phyloP scores from a whole-genome alignment of 805 yeast genomes.

The Metschnikowia henanensis region DNA sequence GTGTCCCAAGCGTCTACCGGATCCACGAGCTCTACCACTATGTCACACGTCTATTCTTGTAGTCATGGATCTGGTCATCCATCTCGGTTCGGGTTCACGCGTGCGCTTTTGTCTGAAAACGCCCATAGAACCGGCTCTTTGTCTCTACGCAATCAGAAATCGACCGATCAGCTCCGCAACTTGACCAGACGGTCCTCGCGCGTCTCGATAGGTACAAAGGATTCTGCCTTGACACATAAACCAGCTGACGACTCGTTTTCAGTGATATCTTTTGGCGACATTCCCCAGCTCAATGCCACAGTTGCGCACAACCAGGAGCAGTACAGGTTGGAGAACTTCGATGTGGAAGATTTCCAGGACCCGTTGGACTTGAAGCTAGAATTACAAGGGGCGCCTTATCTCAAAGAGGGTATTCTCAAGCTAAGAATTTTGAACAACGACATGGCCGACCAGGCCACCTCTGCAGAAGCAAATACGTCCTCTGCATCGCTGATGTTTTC shows the following conservation, averaged over 20 bases:
- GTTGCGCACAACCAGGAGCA: constrained; percentile 16
- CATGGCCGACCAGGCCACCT: constrained; percentile 26
- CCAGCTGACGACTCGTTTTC: constrained; percentile 32
- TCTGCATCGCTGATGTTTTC: constrained; percentile 16
- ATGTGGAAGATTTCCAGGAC: constrained; percentile 43
- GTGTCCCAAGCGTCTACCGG: constrained; percentile 30
- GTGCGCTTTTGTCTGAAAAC: constrained; percentile 38
- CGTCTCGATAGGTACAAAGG: constrained; percentile 33
- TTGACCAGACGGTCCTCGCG: constrained; percentile 35
- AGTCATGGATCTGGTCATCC: constrained; percentile 15
- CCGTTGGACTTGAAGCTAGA: constrained; percentile 61
- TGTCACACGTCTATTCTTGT: constrained; percentile 12
- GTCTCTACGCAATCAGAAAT: constrained; percentile 24
- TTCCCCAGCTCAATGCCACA: constrained; percentile 17
- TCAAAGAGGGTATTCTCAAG: constrained; percentile 68
- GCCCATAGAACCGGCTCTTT: constrained; percentile 20
- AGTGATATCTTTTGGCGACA: constrained; percentile 39
- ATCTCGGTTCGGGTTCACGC: constrained; percentile 39
- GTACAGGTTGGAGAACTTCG: constrained; percentile 35
- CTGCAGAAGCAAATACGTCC: constrained; percentile 8
- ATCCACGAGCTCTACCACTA: constrained; percentile 11
- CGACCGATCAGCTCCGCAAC: constrained; percentile 27
- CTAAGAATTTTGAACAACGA: constrained; percentile 39
- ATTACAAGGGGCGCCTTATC: constrained; percentile 73
- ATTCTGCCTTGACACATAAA: constrained; percentile 21